Evolutionary conservation across 306 rosid species (phyloP), one percentile per base, ranked within the genome.

Genomic region (Citrullus mucosospermus): DNA sequence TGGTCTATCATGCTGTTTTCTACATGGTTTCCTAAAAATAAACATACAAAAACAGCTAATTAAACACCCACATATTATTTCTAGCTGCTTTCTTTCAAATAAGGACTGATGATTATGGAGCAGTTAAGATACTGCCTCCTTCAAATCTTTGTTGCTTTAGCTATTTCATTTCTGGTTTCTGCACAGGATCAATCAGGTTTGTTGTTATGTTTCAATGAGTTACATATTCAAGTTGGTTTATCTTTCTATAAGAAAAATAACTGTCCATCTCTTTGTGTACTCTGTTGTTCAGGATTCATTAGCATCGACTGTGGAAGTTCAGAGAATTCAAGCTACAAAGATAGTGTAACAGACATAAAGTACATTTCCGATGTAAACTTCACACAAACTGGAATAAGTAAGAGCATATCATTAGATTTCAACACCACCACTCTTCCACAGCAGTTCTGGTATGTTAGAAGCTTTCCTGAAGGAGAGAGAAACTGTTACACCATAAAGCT

Each of bases 291-390:
- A 83, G 85, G 85, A 38, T 83, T 83, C 75, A 77, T 83, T n/a
- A 83, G 81, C 66, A 77, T 83, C 48, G 86, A 83, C 32, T 83
- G 86, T 59, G 86, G 86, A 16, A 77, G 38, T 16, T n/a, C 79
- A 22, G 63, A 34, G 6, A 55, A 76, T 53, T 63, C 86, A 17
- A 76, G 79, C 56, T 83, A 83, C 66, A 67, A 58, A 2, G 86
- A 83, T 28, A 36, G 38, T 11, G 56, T 80, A 51, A 83, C 86
- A 8, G 76, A 81, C 65, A 17, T 80, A 30, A 51, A 34, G 38
- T 83, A 80, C 58, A 57, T 80, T 43, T 76, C 83, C 5, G 86
- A 83, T 48, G 50, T 60, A 43, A 30, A 12, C 39, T 83, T 80
- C 78, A 59, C 44, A 25, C 79, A 80, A 34, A 65, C 32, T 18